Evolutionary conservation across 2,329 filamentous ascomycete genomes (phyloP).

Genomic region (Ophioceras dolichostomum): DNA sequence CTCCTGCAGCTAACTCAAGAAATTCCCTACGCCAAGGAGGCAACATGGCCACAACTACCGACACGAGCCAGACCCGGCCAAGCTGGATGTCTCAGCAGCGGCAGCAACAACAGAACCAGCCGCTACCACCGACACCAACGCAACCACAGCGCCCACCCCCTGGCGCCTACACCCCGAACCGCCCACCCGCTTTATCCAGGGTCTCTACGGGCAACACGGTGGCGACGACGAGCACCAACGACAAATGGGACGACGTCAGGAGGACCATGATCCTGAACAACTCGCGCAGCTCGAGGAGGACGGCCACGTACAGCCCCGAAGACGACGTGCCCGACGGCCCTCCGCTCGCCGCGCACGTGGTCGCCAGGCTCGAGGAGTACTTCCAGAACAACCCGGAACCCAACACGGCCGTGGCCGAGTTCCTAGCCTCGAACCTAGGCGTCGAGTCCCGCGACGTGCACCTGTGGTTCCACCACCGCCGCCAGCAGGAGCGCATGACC

Average conservation of each 20-base stretch:
- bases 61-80: neutral
- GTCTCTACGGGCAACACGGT: no score
- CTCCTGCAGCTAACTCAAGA: no score
- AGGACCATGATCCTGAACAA: conserved; percentile 32
- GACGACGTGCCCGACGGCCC: conserved; percentile 28
- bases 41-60: no score
- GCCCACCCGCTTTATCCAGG: no score
- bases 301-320: conserved; percentile 20
- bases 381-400: conserved; percentile 35
- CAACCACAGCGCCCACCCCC: no score
- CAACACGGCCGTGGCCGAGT: conserved; percentile 35
- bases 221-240: no score
- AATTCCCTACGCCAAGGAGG: no score
- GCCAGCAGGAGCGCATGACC: conserved; percentile 32
- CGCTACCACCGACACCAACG: no score
- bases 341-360: conserved; percentile 33
- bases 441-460: conserved; percentile 38
- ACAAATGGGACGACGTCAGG: conserved; percentile 20
- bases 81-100: neutral
- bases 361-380: conserved; percentile 39
- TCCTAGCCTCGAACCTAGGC: conserved; percentile 40
- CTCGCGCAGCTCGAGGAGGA: conserved; percentile 25
- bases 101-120: no score
- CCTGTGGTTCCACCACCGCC: conserved; percentile 43
- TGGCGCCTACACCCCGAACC: neutral